Evolutionary conservation across 164 flowering plant species (phyloP), one percentile per base, ranked within the genome.

Genomic region (Tetrastigma voinierianum): DNA sequence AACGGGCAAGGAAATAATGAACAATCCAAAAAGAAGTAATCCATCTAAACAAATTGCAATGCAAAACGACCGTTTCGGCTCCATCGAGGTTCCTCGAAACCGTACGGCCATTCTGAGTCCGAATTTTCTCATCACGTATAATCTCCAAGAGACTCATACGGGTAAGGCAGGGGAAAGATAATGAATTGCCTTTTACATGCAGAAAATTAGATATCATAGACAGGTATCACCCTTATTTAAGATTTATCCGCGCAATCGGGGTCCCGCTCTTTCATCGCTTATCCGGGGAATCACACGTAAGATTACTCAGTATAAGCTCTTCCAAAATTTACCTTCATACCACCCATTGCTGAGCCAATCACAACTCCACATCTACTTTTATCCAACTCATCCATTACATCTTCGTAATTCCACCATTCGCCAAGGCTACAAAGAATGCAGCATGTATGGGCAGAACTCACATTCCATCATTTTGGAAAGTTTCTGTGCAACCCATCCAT

Each of bases 341-440:
- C 99, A 73, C 98, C 99, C 96, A 95, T 81, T 68, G 85, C 97
- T 21, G 99, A 92, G 62, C 99, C 99, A 82, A 95, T 90, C 76
- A 95, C 61, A 59, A 95, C 96, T 23, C 99, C 99, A 73, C 99
- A 95, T 78, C 66, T 88, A 20, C 83, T 11, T 78, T 84, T 88
- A 72, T 90, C 84, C 56, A 95, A 63, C 74, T 83, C 88, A 4
- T 61, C 70, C 90, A 84, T 83, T 6, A 86, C 74, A 63, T 90
- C 93, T 61, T 88, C 93, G 94, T 87, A 46, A 95, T 74, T 46
- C 97, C 93, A 68, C 79, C 97, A 85, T 95, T 93, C 44, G 82
- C 89, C 83, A 95, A 74, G 44, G 99, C 99, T 95, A 5, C 99
- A 98, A 52, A 98, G 97, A 66, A 88, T 93, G 20, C n/a, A 95